Conservation (phyloP, 768 basidiomycete genomes). For the Leccinum obscurum region DNA sequence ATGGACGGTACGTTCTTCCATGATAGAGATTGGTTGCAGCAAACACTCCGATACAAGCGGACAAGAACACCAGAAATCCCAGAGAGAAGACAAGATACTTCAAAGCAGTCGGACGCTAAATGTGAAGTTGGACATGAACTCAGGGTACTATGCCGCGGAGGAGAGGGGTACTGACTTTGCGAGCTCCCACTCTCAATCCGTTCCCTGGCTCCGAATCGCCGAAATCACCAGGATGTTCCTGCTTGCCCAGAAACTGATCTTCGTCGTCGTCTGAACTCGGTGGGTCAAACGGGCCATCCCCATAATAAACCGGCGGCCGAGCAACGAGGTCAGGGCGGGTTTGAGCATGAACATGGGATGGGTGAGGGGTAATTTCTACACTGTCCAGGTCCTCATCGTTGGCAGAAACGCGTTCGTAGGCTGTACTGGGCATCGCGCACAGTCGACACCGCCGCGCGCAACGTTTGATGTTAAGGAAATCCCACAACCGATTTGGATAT, state of each 20-base stretch:
- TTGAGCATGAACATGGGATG: constrained; percentile 1
- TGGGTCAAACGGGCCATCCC: constrained; percentile 73
- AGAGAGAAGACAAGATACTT: constrained; percentile 65
- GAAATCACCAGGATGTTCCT: constrained; percentile 15
- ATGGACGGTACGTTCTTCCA: constrained; percentile 49
- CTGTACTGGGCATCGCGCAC: constrained; percentile 25
- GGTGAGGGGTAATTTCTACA: constrained; percentile 9
- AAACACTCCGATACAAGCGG: constrained; percentile 72
- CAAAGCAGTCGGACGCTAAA: constrained; percentile 51
- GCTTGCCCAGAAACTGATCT: constrained; percentile 48
- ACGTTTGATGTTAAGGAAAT: not conserved
- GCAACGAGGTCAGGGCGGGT: constrained; percentile 14
- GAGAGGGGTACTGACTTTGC: constrained; percentile 33
- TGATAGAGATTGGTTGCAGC: constrained; percentile 70
- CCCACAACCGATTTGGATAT: not conserved
- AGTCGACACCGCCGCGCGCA: constrained; percentile 1
- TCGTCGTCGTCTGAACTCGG: constrained; percentile 75
- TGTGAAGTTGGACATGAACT: constrained; percentile 9
- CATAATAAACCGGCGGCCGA: constrained; percentile 56
- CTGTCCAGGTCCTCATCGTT: constrained; percentile 27
- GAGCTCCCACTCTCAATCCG: constrained; percentile 37
- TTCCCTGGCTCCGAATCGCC: constrained; percentile 30
- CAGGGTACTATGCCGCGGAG: not conserved
- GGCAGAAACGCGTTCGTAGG: constrained; percentile 33
- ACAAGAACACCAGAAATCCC: constrained; percentile 55